These are phyloP conservation scores for Striga asiatica DNA, from an alignment of 257 asterid species.

Conservation along the genomic window DNA sequence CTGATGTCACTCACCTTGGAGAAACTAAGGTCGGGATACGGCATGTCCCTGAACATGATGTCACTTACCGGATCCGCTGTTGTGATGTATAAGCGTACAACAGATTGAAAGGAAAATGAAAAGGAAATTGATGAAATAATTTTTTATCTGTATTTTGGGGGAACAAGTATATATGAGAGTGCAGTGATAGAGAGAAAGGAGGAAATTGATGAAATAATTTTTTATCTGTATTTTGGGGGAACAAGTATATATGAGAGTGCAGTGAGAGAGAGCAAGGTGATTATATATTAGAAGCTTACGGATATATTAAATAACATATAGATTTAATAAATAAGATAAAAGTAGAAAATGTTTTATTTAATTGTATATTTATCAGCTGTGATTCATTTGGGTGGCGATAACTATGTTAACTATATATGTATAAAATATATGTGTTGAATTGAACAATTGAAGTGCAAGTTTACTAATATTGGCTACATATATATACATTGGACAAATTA, in stretches of 20 bases:
- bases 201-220: too few relatives aligned
- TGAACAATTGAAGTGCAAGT: too few relatives aligned
- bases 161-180: too few relatives aligned
- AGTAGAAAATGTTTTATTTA: neutral
- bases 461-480: too few relatives aligned
- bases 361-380: neutral
- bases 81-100: neutral
- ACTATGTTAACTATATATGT: slow-evolving; percentile 17
- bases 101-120: neutral
- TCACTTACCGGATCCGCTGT: slow-evolving; percentile 17
- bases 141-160: too few relatives aligned
- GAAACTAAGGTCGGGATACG: too few relatives aligned
- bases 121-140: neutral
- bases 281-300: slow-evolving; percentile 13
- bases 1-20: too few relatives aligned
- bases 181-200: too few relatives aligned
- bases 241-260: neutral
- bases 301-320: too few relatives aligned
- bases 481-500: too few relatives aligned
- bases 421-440: too few relatives aligned
- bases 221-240: neutral
- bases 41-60: slow-evolving; percentile 87
- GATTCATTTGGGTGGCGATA: slow-evolving; percentile 12
- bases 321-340: neutral
- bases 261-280: neutral